Conservation (phyloP, 148 eudicot genomes). For the Amaranthus hypochondriacus region DNA sequence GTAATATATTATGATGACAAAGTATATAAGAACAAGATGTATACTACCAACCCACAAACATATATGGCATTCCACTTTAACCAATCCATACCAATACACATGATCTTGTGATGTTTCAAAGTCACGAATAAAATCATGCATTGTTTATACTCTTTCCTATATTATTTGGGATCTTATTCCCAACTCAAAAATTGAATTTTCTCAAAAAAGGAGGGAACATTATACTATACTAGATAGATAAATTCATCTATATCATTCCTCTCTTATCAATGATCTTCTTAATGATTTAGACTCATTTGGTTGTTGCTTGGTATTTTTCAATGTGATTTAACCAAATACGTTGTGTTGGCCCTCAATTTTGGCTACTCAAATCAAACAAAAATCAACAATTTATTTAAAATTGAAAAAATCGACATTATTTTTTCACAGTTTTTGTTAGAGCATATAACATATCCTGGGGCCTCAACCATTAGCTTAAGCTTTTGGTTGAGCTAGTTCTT, state of each 20-base stretch:
- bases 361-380: no score
- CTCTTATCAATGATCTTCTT: background rate
- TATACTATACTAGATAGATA: no score
- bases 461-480: no score
- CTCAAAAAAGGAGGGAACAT: background rate
- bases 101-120: slow-evolving; percentile 6
- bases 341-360: no score
- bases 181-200: slow-evolving; percentile 11
- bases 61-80: slow-evolving; percentile 18
- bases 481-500: no score
- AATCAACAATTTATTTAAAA: no score
- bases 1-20: slow-evolving; percentile 7
- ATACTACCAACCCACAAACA: slow-evolving; percentile 8
- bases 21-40: slow-evolving; percentile 14
- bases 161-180: background rate
- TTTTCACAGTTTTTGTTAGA: no score
- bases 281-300: background rate
- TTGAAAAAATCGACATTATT: no score
- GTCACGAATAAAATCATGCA: slow-evolving; percentile 24
- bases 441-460: no score
- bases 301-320: background rate
- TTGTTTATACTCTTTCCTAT: slow-evolving; percentile 8
- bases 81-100: slow-evolving; percentile 6
- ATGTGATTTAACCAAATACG: background rate
- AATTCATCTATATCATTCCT: background rate